Conservation (phyloP, 257 asterid genomes). For the Nyctanthes arbortristis region DNA sequence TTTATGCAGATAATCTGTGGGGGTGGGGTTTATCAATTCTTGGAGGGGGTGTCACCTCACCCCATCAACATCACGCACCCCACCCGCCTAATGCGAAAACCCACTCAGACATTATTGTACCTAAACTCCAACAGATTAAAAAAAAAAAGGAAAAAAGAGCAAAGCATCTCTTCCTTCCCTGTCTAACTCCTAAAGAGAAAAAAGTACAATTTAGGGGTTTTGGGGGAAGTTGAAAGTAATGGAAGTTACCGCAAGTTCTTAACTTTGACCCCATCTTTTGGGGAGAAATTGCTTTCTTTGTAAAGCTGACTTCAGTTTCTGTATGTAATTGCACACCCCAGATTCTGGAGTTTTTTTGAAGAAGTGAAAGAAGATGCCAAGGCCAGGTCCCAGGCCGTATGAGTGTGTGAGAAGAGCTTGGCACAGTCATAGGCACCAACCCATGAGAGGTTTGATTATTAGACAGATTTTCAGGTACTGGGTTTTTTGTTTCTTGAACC, state of each 20-base stretch:
- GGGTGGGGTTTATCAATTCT: conserved; percentile 36
- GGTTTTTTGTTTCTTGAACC: not conserved
- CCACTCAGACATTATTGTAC: conserved; percentile 12
- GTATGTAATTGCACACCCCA: too few species aligned
- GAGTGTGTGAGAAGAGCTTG: conserved; percentile 90
- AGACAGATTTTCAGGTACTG: conserved; percentile 79
- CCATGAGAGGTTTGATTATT: conserved; percentile 72
- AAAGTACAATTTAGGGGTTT: conserved; percentile 22
- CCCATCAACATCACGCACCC: not conserved
- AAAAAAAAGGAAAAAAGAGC: conserved; percentile 26
- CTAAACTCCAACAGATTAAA: conserved; percentile 26
- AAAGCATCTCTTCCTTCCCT: conserved; percentile 32
- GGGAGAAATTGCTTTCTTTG: conserved; percentile 18
- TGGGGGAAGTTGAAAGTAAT: conserved; percentile 15
- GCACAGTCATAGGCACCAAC: conserved; percentile 87
- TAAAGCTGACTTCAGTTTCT: conserved; percentile 15
- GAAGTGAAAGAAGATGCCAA: conserved; percentile 52
- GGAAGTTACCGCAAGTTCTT: conserved; percentile 12
- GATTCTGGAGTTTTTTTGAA: not conserved
- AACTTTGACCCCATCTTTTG: conserved; percentile 3
- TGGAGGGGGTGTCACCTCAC: conserved; percentile 3
- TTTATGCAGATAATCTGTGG: conserved; percentile 22
- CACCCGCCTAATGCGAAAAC: not conserved
- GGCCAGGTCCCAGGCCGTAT: conserved; percentile 86
- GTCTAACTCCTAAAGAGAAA: conserved; percentile 10